Evolutionary conservation across 306 rosid genomes (phyloP).

Genomic region (Quercus wislizeni): DNA sequence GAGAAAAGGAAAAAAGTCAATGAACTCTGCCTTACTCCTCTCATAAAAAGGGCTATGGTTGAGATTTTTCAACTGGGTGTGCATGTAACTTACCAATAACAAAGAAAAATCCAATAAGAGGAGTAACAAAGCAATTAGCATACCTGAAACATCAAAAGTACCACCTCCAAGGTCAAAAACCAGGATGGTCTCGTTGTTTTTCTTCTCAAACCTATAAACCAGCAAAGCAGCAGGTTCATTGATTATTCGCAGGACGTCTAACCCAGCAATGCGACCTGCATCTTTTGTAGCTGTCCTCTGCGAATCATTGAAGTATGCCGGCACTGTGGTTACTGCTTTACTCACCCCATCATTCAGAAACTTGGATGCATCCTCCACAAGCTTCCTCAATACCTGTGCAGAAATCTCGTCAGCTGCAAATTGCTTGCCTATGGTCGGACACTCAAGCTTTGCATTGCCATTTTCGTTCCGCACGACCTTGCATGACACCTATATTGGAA

Average conservation of each 20-base stretch:
- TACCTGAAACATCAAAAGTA: constrained; percentile 97
- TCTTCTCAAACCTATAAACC: constrained; percentile 94
- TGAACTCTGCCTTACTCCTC: too few species aligned
- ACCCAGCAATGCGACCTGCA: constrained; percentile 96
- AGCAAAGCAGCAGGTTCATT: constrained; percentile 96
- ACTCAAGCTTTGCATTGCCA: constrained; percentile 82
- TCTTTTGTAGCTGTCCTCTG: constrained; percentile 97
- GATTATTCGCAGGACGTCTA: constrained; percentile 91
- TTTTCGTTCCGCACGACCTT: constrained; percentile 72
- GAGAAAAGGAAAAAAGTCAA: too few species aligned
- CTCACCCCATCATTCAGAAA: constrained; percentile 90
- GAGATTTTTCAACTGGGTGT: too few species aligned
- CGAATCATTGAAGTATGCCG: constrained; percentile 96
- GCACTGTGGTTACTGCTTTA: constrained; percentile 94
- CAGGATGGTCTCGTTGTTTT: constrained; percentile 88
- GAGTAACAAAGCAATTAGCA: background rate
- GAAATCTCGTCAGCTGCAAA: constrained; percentile 91
- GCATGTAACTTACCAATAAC: too few species aligned
- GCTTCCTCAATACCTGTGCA: constrained; percentile 96
- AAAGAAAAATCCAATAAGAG: background rate
- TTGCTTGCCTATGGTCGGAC: constrained; percentile 75
- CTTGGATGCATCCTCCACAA: constrained; percentile 95
- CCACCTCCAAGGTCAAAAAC: constrained; percentile 99
- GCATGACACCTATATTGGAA: constrained; percentile 40
- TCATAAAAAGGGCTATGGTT: too few species aligned